Conservation (phyloP, 768 basidiomycete species). For the Tricholoma furcatifolium region DNA sequence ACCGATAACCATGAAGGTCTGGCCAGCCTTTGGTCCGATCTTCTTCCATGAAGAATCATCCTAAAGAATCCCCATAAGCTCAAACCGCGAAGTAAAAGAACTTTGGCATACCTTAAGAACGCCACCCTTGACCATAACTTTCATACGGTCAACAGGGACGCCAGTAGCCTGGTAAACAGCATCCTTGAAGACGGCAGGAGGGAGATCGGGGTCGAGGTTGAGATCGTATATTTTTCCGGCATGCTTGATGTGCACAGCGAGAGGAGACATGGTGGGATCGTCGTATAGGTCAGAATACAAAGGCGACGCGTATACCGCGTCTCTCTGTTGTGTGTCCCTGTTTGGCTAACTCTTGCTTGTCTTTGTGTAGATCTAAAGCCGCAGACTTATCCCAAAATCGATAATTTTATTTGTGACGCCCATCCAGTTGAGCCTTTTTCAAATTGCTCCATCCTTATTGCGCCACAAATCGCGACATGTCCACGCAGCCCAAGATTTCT, state of each 20-base stretch:
- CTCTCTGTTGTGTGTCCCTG: conserved; percentile 10
- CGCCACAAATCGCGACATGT: conserved; percentile 7
- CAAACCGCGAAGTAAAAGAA: not conserved
- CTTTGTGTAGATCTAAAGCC: conserved; percentile 14
- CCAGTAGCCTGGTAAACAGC: conserved; percentile 79
- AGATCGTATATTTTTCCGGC: conserved; percentile 77
- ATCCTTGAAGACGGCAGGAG: conserved; percentile 78
- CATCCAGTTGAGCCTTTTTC: not conserved
- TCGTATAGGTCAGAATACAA: conserved; percentile 1
- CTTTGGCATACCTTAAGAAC: conserved; percentile 70
- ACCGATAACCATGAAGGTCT: conserved; percentile 92
- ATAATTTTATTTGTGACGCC: conserved; percentile 15
- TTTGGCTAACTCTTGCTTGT: conserved; percentile 14
- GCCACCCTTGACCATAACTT: conserved; percentile 94
- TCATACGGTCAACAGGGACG: conserved; percentile 90
- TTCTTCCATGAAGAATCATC: conserved; percentile 88
- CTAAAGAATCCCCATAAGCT: conserved; percentile 32
- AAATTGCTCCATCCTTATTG: not conserved
- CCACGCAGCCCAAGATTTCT: conserved; percentile 21
- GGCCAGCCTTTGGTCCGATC: conserved; percentile 79
- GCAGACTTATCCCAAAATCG: conserved; percentile 4
- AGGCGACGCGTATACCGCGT: conserved; percentile 23
- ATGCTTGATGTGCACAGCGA: conserved; percentile 87
- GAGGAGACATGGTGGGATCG: conserved; percentile 51
- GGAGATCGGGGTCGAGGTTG: conserved; percentile 67